Evolutionary conservation across 1,284 basidiomycete genomes (phyloP), one percentile per base, ranked within the genome.

Genomic region (Sporisorium graminicola): DNA sequence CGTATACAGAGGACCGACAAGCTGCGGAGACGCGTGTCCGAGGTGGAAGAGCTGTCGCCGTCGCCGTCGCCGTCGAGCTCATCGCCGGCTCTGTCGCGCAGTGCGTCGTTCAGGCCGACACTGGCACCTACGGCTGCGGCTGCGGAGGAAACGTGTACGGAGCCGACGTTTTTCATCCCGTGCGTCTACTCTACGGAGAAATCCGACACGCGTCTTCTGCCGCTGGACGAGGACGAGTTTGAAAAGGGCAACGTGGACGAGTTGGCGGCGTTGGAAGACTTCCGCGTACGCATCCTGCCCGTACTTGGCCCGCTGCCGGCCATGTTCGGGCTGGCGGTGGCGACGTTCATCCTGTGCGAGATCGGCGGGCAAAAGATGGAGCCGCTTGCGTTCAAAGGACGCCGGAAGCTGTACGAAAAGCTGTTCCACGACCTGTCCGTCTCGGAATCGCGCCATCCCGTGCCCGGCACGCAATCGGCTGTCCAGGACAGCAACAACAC

Each of bases 141-240:
- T 29, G 58, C 59, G 29, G 46, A 51, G 18, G 66, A 65, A 24
- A 65, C 65, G 40, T 43, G 20, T 16, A 43, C 40, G n/a, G n/a
- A 69, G 18, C 59, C 73, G 33, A 55, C 55, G n/a, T 76, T 74
- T 59, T 77, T 72, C 40, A 74, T 84, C 24, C 83, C 83, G 3
- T 82, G 80, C n/a, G 94, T 97, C 5, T 99, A 96, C 86, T 96
- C 94, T 1, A 98, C 95, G 5, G 95, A 98, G 85, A 92, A 94
- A 26, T 94, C 95, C 0, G 89, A 92, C 18, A 87, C 87, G 51
- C 92, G 93, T 75, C 88, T 99, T 1, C 89, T 98, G 3, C 97
- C 96, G 0, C 88, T 99, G 0, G 90, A 93, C 0, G 94, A 98
- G 69, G 93, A 95, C 70, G 95, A 98, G 86, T 95, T 95, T 85